Evolutionary conservation across 495 filamentous ascomycete species (phyloP).

Genomic region (Achaetomiella virescens): DNA sequence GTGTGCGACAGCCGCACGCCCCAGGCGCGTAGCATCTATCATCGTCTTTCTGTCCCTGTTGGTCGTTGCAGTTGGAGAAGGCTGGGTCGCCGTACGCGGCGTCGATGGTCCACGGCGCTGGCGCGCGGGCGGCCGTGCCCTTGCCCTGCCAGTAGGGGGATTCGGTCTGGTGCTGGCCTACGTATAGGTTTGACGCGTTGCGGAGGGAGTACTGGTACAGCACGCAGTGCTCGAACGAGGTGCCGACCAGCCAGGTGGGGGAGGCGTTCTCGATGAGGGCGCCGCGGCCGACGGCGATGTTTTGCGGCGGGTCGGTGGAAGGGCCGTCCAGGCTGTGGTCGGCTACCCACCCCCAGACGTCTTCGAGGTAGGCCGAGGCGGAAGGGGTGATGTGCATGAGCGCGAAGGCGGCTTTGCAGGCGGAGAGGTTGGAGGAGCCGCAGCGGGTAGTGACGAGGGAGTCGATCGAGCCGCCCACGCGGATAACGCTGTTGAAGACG

Average conservation of each 20-base stretch:
- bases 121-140: slow-evolving; percentile 46
- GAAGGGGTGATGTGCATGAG: slow-evolving; percentile 44
- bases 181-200: slow-evolving; percentile 57
- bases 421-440: slow-evolving; percentile 20
- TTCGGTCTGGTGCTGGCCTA: slow-evolving; percentile 64
- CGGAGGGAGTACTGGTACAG: slow-evolving; percentile 68
- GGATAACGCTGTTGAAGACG: slow-evolving; percentile 52
- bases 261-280: slow-evolving; percentile 41
- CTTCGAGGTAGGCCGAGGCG: slow-evolving; percentile 50
- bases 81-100: slow-evolving; percentile 13
- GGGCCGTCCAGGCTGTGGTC: slow-evolving; percentile 46
- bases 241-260: slow-evolving; percentile 56
- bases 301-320: slow-evolving; percentile 24
- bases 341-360: slow-evolving; percentile 52
- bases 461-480: slow-evolving; percentile 51
- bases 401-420: slow-evolving; percentile 48
- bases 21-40: slow-evolving; percentile 37
- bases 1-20: slow-evolving; percentile 33
- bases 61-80: slow-evolving; percentile 15
- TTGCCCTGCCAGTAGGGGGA: slow-evolving; percentile 64
- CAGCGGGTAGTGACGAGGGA: slow-evolving; percentile 39
- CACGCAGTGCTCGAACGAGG: slow-evolving; percentile 62
- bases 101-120: slow-evolving; percentile 18
- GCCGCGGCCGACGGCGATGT: slow-evolving; percentile 47
- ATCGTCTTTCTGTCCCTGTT: background rate